Percentiles rank a stretch among this genome's conserved stretches.
Conservation (phyloP, 768 basidiomycete species). For the Suillus weaverae region DNA sequence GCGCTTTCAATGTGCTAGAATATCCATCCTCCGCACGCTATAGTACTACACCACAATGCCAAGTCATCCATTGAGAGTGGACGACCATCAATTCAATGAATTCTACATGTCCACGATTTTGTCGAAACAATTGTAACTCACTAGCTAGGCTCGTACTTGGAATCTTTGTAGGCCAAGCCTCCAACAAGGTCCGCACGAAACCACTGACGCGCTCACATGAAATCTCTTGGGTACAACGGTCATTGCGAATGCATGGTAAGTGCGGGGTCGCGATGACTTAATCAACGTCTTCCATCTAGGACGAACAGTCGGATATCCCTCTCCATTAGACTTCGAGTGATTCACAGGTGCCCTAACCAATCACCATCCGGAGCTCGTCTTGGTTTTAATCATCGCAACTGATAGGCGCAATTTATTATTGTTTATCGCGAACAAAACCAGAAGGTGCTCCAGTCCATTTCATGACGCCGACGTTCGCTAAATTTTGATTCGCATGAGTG, state of each 20-base stretch:
- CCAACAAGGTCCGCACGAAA: not conserved
- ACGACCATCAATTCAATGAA: not conserved
- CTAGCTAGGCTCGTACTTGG: not conserved
- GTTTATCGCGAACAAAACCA: slow-evolving; percentile 43
- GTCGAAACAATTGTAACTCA: not conserved
- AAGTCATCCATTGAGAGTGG: not conserved
- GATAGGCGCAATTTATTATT: slow-evolving; percentile 4
- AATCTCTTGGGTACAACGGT: not conserved
- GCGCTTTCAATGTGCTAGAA: not conserved
- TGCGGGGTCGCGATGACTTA: not conserved
- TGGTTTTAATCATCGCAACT: not conserved
- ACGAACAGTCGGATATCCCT: not conserved
- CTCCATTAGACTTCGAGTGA: not conserved
- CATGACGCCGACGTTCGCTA: slow-evolving; percentile 60
- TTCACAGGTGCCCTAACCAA: not conserved
- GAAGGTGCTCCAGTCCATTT: slow-evolving; percentile 53
- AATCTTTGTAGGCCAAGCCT: not conserved
- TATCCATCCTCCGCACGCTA: not conserved
- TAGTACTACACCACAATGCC: not conserved
- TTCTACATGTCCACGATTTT: not conserved
- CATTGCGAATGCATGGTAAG: not conserved
- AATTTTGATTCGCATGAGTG: not conserved
- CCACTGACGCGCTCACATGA: not conserved
- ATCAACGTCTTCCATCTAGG: not conserved
- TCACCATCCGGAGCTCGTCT: not conserved